These are phyloP conservation scores for Sinapis alba DNA, from an alignment of 441 rosid genomes.

Conservation along the genomic window DNA sequence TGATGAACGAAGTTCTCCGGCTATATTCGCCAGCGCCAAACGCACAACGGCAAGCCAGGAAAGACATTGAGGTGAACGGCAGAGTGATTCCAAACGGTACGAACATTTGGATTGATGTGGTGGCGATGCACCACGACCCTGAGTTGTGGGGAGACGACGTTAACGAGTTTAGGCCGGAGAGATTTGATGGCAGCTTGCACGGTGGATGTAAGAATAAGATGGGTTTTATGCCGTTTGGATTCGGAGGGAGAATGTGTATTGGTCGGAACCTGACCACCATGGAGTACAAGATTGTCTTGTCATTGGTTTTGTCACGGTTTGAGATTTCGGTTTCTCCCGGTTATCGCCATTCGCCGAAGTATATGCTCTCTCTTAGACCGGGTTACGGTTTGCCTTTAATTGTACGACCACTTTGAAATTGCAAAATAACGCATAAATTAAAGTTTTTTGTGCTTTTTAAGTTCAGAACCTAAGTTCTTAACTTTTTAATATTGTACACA, in stretches of 20 bases:
- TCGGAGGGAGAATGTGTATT: conserved; percentile 95
- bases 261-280: conserved; percentile 73
- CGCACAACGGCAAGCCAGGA: conserved; percentile 81
- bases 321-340: conserved; percentile 67
- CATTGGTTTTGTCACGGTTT: conserved; percentile 66
- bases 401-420: conserved; percentile 46
- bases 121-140: conserved; percentile 90
- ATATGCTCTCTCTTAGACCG: conserved; percentile 82
- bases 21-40: conserved; percentile 90
- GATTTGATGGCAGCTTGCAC: conserved; percentile 64
- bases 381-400: conserved; percentile 70
- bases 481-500: background rate
- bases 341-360: conserved; percentile 73
- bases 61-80: conserved; percentile 61
- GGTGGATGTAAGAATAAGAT: conserved; percentile 90
- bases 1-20: conserved; percentile 75
- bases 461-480: background rate
- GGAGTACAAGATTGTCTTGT: conserved; percentile 82
- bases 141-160: conserved; percentile 85
- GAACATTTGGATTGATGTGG: conserved; percentile 91
- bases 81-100: conserved; percentile 71
- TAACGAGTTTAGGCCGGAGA: conserved; percentile 76
- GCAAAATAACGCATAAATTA: no score
- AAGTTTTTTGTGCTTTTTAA: background rate
- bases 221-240: conserved; percentile 97